A percentile compares a stretch with the other conserved stretches of the same genome.
Evolutionary conservation across 441 rosid species (phyloP).

Genomic region (Omphalea diandra): DNA sequence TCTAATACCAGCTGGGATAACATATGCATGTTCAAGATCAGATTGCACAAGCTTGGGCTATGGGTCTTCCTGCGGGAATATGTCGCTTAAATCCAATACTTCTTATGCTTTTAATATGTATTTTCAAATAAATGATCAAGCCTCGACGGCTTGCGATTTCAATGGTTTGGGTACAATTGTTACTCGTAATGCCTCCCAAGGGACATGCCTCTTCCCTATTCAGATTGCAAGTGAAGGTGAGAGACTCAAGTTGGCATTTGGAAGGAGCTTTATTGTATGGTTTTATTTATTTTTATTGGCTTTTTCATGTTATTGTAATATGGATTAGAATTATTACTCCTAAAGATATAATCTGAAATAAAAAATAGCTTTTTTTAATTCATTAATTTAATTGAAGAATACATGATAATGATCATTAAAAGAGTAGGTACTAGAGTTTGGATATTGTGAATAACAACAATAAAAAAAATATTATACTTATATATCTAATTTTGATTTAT

Average conservation of each 20-base stretch:
- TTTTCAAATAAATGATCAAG: conserved; percentile 59
- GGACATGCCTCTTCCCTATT: conserved; percentile 50
- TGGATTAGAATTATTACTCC: not conserved
- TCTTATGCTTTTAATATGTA: conserved; percentile 83
- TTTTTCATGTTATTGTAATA: conserved; percentile 28
- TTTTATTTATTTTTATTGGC: conserved; percentile 28
- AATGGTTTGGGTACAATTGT: conserved; percentile 48
- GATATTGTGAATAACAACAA: no score
- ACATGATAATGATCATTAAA: no score
- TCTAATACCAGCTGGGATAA: conserved; percentile 21
- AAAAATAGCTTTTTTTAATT: no score
- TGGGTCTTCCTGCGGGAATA: conserved; percentile 47
- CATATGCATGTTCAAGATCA: conserved; percentile 49
- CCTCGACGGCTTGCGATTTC: conserved; percentile 60
- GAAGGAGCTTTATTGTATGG: conserved; percentile 17
- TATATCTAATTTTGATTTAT: no score
- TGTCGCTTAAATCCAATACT: conserved; percentile 27
- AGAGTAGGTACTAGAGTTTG: no score
- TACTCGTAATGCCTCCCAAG: conserved; percentile 37
- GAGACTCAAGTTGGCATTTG: conserved; percentile 25
- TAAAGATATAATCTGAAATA: no score
- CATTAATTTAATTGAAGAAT: no score
- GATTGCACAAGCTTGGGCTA: conserved; percentile 54
- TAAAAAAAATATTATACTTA: no score
- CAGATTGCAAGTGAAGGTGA: conserved; percentile 43